Evolutionary conservation across 1,139 yeast species (phyloP), one percentile per base, ranked within the genome.

Genomic region (Geotrichum europaeum): DNA sequence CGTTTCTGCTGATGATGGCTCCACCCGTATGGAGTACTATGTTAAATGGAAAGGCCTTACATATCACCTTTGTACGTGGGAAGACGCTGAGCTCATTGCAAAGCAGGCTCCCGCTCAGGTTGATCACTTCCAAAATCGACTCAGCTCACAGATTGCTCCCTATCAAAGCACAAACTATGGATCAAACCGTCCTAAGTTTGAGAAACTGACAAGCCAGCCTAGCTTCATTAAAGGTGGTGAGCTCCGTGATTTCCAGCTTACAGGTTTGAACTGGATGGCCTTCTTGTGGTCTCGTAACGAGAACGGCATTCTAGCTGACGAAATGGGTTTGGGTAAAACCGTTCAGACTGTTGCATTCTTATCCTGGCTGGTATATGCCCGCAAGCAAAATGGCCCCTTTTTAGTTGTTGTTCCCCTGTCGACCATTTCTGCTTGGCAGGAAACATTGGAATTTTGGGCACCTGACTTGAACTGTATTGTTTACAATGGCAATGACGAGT

Each of bases 261-360:
- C 99, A 0, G 99, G 99, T 64, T 81, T 95, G 65, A 95, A 95
- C 75, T 95, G 99, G 99, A 95, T 95, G 99, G 99, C 99, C 0
- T 95, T 91, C 72, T 79, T 95, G 65, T 95, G 99, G 99, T 89
- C 97, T 2, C 83, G 97, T 71, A 90, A 94, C 73, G 97, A 94
- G 75, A 95, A 94, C 73, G 99, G 99, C 60, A 95, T 95, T 60
- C 78, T 95, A 55, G 99, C 99, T 5, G 99, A 95, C 78, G 99
- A 95, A 65, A 95, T 95, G 99, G 99, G 99, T 61, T 80, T 95
- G 60, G 99, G 99, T 68, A 94, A 94, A 73, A 94, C 99, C 7
- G 97, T 94, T 30, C 99, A 94, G 76, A 94, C 99, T 0, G 97
- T 95, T 15, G 83, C 97, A 2, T 95, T 95, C 70, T 78, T 95